These are phyloP conservation scores for Termitomyces sp. DNA, from an alignment of 768 basidiomycete species.

Conservation along the genomic window DNA sequence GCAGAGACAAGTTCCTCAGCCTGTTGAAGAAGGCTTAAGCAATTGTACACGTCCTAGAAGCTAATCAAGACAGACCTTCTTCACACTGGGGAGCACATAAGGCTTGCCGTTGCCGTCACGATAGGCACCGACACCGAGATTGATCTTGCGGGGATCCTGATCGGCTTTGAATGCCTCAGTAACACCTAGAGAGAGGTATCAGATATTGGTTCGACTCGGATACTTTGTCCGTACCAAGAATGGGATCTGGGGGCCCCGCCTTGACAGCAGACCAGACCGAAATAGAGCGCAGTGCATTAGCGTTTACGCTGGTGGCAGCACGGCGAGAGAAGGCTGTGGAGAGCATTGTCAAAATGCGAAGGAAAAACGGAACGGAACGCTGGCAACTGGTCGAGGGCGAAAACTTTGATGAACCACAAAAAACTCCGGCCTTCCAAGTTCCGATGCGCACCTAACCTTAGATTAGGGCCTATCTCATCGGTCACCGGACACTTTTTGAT, in stretches of 20 bases:
- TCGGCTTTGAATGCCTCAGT: conserved; percentile 97
- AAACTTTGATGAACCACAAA: background rate
- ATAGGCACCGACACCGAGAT: conserved; percentile 96
- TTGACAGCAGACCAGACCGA: conserved; percentile 82
- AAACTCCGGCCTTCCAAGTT: background rate
- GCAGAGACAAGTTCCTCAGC: conserved; percentile 71
- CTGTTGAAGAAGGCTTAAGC: conserved; percentile 28
- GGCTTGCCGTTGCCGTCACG: conserved; percentile 94
- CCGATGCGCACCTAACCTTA: conserved; percentile 15
- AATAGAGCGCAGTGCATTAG: conserved; percentile 38
- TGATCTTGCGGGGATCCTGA: conserved; percentile 89
- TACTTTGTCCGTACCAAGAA: conserved; percentile 60
- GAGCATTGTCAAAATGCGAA: conserved; percentile 32
- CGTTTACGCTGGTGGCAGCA: conserved; percentile 30
- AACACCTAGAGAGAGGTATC: conserved; percentile 48
- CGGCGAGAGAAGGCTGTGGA: conserved; percentile 51
- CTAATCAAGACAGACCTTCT: conserved; percentile 50
- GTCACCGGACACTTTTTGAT: background rate
- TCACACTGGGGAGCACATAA: conserved; percentile 84
- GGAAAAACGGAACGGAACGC: conserved; percentile 13
- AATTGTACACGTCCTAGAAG: background rate
- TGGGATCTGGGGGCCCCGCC: conserved; percentile 89
- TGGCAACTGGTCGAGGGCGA: conserved; percentile 3
- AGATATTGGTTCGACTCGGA: conserved; percentile 3
- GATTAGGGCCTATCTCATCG: conserved; percentile 14